Evolutionary conservation across 495 filamentous ascomycete species (phyloP), one percentile per base, ranked within the genome.

Genomic region (Thozetella sp.): DNA sequence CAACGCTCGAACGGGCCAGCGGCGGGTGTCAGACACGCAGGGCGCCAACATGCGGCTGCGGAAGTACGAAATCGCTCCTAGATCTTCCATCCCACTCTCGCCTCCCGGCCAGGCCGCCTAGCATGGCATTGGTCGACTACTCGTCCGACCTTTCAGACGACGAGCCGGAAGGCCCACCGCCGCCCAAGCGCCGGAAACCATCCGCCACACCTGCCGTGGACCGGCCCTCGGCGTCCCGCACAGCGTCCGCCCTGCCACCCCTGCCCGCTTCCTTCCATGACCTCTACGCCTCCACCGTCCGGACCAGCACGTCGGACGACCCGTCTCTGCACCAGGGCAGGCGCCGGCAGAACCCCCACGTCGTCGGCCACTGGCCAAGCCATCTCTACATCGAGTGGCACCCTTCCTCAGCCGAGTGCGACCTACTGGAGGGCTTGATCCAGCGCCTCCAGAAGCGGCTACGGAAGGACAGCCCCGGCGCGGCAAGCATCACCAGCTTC

Each of bases 351-450:
- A 90, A 86, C 45, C 93, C 95, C 2, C 95, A 99, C 72, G 76
- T 94, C 13, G 84, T 90, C 54, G 95, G 95, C 22, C 90, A 91
- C 75, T 99, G 95, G 95, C 91, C 95, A 1, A 93, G 87, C 19
- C 93, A 97, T 72, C 65, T 97, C 22, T 99, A 96, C 72, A 79
- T 98, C 56, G 94, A 98, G 79, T 99, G 94, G 92, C 83, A 86
- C 74, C 90, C 93, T 22, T 75, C 80, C 0, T 72, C 81, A 54
- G 61, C 73, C 55, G 84, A 92, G 61, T 80, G 86, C 51, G 63
- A 65, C 4, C 63, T 77, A 6, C 76, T 97, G 56, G 63, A 75
- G 51, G 55, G 72, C 3, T 68, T 92, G n/a, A 75, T 91, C 51
- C 52, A 70, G 3, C 63, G 61, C 30, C 69, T 78, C 10, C 72